Conservation (phyloP, 306 rosid genomes). For the Glycine tomentella region DNA sequence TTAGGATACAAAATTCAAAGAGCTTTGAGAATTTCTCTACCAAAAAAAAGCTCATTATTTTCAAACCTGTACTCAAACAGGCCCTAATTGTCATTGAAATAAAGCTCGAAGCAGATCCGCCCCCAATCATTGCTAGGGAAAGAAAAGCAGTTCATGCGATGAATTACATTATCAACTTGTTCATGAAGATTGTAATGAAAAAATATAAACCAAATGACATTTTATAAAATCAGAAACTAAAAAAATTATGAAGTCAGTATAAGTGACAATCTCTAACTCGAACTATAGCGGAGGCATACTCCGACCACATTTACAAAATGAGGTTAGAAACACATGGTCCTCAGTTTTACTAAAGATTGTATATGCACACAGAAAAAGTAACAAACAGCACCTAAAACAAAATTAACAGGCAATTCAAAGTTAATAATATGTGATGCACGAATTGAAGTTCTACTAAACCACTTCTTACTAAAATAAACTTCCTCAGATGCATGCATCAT, state of each 20-base stretch:
- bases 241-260: neutral
- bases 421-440: neutral
- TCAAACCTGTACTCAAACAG: too few species aligned
- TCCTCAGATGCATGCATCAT: constrained; percentile 30
- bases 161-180: neutral
- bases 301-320: neutral
- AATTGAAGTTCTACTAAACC: neutral
- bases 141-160: neutral
- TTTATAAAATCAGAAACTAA: neutral
- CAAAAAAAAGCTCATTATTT: too few species aligned
- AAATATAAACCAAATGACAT: neutral
- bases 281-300: neutral
- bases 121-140: too few species aligned
- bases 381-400: neutral
- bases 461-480: constrained; percentile 5
- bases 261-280: neutral
- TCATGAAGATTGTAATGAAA: neutral
- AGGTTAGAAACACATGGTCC: neutral
- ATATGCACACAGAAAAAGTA: neutral
- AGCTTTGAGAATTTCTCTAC: too few species aligned
- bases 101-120: neutral
- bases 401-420: neutral
- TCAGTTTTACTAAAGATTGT: neutral
- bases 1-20: too few species aligned
- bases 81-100: neutral